Evolutionary conservation across 169 alveolate genomes (phyloP).

Genomic region (Plasmodium inui): DNA sequence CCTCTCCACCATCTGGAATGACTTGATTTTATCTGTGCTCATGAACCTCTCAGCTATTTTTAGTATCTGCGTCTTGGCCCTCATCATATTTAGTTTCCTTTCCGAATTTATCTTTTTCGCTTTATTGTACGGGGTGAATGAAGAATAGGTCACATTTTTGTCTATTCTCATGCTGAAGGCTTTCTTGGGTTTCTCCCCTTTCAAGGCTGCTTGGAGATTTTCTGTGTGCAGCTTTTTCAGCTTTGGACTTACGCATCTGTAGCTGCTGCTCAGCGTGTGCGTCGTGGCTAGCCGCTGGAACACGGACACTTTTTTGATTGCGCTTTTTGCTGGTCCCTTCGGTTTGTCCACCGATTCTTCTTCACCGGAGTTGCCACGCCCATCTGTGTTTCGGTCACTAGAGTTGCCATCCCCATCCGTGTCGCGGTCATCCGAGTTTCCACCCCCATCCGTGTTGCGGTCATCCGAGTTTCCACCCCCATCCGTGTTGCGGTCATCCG

Average conservation of each 20-base stretch:
- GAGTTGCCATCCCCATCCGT: neutral
- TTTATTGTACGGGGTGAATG: conserved; percentile 37
- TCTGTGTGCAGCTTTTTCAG: conserved; percentile 37
- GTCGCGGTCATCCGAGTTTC: neutral
- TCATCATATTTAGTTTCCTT: conserved; percentile 40
- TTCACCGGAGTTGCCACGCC: neutral
- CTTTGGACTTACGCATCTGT: conserved; percentile 6
- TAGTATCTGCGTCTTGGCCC: conserved; percentile 49
- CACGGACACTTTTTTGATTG: neutral
- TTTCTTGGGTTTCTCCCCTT: conserved; percentile 9
- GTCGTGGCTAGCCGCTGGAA: conserved; percentile 19
- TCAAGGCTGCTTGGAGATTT: conserved; percentile 5
- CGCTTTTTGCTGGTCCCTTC: neutral
- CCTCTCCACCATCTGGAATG: conserved; percentile 25
- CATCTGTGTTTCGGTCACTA: neutral
- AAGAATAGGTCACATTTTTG: conserved; percentile 24
- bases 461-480: too few species aligned
- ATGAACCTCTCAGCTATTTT: conserved; percentile 55
- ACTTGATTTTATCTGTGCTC: conserved; percentile 45
- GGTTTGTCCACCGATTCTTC: neutral
- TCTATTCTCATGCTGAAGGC: conserved; percentile 38
- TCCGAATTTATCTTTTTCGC: conserved; percentile 21
- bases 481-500: too few species aligned
- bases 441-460: neutral
- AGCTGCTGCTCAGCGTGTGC: neutral